Conservation (phyloP, 2,329 filamentous ascomycete genomes). For the Dactylellina drechsleri region DNA sequence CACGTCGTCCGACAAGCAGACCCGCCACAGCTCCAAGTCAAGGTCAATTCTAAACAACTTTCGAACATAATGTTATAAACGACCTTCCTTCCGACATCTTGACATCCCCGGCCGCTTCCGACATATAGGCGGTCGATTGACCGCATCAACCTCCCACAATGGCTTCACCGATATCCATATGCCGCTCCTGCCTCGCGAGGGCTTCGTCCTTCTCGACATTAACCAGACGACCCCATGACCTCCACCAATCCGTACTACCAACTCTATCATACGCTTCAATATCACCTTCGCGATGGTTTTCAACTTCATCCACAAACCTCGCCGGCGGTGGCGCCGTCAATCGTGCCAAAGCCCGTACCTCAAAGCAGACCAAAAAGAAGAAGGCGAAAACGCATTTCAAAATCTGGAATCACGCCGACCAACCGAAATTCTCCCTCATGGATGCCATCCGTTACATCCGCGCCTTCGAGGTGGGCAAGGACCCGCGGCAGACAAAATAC, state of each 20-base stretch:
- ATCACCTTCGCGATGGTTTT: slow-evolving; percentile 29
- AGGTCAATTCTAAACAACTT: neutral
- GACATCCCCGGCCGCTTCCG: slow-evolving; percentile 1
- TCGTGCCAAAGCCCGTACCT: slow-evolving; percentile 29
- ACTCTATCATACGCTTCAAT: slow-evolving; percentile 13
- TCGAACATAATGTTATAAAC: neutral
- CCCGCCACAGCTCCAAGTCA: slow-evolving; percentile 27
- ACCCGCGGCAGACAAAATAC: slow-evolving; percentile 81
- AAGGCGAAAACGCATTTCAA: slow-evolving; percentile 51
- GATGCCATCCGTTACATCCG: slow-evolving; percentile 97
- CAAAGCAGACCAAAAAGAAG: slow-evolving; percentile 44
- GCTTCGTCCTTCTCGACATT: neutral
- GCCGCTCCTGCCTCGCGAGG: slow-evolving; percentile 40
- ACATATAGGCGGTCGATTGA: slow-evolving; percentile 42
- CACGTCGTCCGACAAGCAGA: slow-evolving; percentile 24
- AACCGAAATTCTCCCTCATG: slow-evolving; percentile 80
- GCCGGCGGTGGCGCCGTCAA: slow-evolving; percentile 18
- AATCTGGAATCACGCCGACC: slow-evolving; percentile 59
- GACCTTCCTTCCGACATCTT: too few species aligned
- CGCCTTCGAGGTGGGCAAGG: slow-evolving; percentile 87
- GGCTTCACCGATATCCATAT: slow-evolving; percentile 62
- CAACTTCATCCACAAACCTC: slow-evolving; percentile 24
- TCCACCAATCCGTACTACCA: slow-evolving; percentile 10
- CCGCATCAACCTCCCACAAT: slow-evolving; percentile 59
- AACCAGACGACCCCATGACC: too few species aligned